A percentile compares a stretch with the other conserved stretches of the same genome.
Evolutionary conservation across 768 basidiomycete species (phyloP).

Genomic region (Mycena olivaceomarginata): DNA sequence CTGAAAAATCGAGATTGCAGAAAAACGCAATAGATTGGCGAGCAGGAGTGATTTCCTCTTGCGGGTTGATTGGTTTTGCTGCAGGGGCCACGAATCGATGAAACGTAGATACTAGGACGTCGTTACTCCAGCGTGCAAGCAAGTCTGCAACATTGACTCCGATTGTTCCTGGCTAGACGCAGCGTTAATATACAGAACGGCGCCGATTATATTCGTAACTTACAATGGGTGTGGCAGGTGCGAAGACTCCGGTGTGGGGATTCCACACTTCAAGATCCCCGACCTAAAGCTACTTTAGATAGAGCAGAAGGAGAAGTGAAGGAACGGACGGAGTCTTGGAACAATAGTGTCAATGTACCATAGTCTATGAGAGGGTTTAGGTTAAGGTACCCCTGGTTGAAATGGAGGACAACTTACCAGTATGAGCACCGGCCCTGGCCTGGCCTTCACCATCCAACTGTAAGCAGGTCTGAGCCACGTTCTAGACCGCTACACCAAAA

Average conservation of each 20-base stretch:
- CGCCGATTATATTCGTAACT: constrained; percentile 46
- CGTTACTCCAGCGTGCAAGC: constrained; percentile 90
- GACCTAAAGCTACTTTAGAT: constrained; percentile 62
- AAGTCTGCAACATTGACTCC: constrained; percentile 91
- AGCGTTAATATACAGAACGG: constrained; percentile 13
- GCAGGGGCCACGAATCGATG: constrained; percentile 90
- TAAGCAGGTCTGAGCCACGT: too few species aligned
- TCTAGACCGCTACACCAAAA: too few species aligned
- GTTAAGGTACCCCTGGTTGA: too few species aligned
- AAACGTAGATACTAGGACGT: constrained; percentile 85
- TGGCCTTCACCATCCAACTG: constrained; percentile 80
- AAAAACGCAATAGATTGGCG: constrained; percentile 93
- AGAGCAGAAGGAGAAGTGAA: not conserved
- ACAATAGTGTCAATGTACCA: constrained; percentile 86
- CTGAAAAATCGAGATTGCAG: constrained; percentile 88
- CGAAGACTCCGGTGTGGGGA: constrained; percentile 83
- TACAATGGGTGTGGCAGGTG: constrained; percentile 87
- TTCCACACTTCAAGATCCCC: constrained; percentile 91
- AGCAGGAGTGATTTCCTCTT: constrained; percentile 73
- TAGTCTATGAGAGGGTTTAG: too few species aligned
- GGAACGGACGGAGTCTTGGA: constrained; percentile 81
- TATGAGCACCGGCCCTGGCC: constrained; percentile 87
- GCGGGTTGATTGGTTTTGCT: constrained; percentile 65
- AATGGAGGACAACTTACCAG: too few species aligned
- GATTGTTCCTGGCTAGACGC: constrained; percentile 82